These are phyloP conservation scores for Talaromyces verruculosus DNA, from an alignment of 2,329 filamentous ascomycete species.

Conservation along the genomic window DNA sequence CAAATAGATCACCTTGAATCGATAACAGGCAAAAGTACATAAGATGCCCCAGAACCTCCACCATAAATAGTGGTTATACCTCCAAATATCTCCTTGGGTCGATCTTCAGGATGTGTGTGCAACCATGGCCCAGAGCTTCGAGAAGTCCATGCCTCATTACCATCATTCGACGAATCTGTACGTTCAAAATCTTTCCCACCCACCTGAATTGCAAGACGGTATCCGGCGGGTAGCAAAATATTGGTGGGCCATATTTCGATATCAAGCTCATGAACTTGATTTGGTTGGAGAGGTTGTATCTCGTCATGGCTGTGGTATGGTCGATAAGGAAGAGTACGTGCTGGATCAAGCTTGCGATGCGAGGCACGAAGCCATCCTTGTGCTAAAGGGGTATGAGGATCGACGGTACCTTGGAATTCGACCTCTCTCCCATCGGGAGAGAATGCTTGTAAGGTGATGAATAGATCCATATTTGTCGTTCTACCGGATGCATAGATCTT, in stretches of 20 bases:
- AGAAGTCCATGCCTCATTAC: not conserved
- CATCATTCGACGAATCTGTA: not conserved
- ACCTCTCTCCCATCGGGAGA: not conserved
- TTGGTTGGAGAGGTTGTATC: not conserved
- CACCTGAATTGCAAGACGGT: not conserved
- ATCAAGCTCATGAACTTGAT: slow-evolving; percentile 5
- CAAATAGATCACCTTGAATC: not conserved
- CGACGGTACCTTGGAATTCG: slow-evolving; percentile 3
- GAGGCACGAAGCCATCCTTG: slow-evolving; percentile 17
- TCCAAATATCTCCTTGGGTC: slow-evolving; percentile 2
- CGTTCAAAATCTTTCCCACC: slow-evolving; percentile 11
- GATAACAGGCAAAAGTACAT: slow-evolving; percentile 3
- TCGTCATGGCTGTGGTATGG: slow-evolving; percentile 17
- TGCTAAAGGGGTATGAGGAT: slow-evolving; percentile 5
- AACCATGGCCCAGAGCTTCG: slow-evolving; percentile 1
- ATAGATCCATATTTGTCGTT: not conserved
- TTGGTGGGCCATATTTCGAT: slow-evolving; percentile 5
- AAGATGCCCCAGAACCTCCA: not conserved
- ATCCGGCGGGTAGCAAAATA: not conserved
- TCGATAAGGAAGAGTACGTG: slow-evolving; percentile 10
- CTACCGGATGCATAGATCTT: not conserved
- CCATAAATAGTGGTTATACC: not conserved
- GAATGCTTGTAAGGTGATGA: slow-evolving; percentile 5
- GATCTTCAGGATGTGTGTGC: slow-evolving; percentile 6
- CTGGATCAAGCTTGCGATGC: slow-evolving; percentile 10